Evolutionary conservation across 441 rosid genomes (phyloP).

Genomic region (Viola pubescens): DNA sequence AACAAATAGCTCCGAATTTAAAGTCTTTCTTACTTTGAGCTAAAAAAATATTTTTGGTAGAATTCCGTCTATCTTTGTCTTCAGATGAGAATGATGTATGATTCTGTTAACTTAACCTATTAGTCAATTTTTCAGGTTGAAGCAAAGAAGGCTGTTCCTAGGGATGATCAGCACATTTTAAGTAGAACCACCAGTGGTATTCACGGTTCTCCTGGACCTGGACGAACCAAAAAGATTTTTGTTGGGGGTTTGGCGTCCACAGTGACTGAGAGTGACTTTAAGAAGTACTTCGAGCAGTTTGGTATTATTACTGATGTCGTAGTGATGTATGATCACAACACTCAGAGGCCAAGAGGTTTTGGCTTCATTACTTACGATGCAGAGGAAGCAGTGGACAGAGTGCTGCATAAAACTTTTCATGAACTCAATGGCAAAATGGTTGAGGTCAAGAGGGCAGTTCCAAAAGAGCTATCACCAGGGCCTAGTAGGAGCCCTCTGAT

Average conservation of each 20-base stretch:
- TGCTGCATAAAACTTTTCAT: constrained; percentile 73
- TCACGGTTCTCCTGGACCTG: constrained; percentile 84
- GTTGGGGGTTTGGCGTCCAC: constrained; percentile 95
- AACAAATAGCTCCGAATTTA: no score
- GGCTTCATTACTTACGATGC: constrained; percentile 91
- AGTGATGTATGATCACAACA: constrained; percentile 95
- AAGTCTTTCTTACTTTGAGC: no score
- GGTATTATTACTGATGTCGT: constrained; percentile 86
- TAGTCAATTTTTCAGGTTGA: constrained; percentile 52
- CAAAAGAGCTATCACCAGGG: constrained; percentile 84
- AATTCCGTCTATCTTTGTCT: constrained; percentile 4
- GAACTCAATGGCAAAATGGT: constrained; percentile 94
- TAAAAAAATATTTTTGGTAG: no score
- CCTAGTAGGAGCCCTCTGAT: constrained; percentile 73
- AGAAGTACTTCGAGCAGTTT: constrained; percentile 83
- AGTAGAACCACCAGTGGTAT: constrained; percentile 55
- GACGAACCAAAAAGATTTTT: constrained; percentile 82
- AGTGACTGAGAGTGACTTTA: constrained; percentile 81
- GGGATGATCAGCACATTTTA: constrained; percentile 78
- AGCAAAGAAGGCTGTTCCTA: constrained; percentile 94
- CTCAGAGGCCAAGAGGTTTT: constrained; percentile 94
- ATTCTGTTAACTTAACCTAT: constrained; percentile 12
- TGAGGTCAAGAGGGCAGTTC: constrained; percentile 81
- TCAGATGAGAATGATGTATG: constrained; percentile 10
- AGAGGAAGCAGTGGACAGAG: constrained; percentile 85